Evolutionary conservation across 345 rosid genomes (phyloP), one percentile per base, ranked within the genome.

Genomic region (Dipteronia dyeriana): DNA sequence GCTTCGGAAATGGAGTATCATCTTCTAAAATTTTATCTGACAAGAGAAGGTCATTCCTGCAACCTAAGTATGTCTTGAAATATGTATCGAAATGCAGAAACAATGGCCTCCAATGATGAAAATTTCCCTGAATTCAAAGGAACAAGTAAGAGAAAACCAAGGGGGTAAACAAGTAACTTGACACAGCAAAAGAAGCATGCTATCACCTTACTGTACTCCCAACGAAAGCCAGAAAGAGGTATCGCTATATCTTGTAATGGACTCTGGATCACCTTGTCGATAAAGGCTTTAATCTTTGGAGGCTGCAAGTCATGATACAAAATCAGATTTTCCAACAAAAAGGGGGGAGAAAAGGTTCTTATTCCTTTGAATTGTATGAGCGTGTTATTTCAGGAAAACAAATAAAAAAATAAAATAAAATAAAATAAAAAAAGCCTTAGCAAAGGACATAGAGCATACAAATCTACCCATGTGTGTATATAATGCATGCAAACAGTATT

Each of bases 61-160:
- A 78, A 62, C 91, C 87, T 84, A 95, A 60, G 82, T 85, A 92
- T 7, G 93, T 86, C 92, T 91, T 93, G 89, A 95, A 90, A 82
- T 95, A 95, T 75, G 89, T 87, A 76, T 93, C 99, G 78, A 95
- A 95, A 85, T 93, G 98, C 74, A 91, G 89, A 89, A 95, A 93
- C 80, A 95, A 71, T 1, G 94, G 97, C 85, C 96, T 91, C 99
- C 99, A 95, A 84, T 95, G 98, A 89, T 93, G 96, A 82, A 93
- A 93, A 83, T 90, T 95, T 17, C 99, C 99, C 99, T 95, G 91
- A 39, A 81, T 64, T 66, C 45, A 82, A 84, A 25, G 67, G 72
- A 26, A 71, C 84, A 79, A 86, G 88, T 68, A 4, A 70, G 56
- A 71, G 74, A 66, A 68, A 22, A 63, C 20, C 10, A 54, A 19